These are phyloP conservation scores for Avena eriantha DNA, from an alignment of 176 grass and related monocot genomes.

Conservation along the genomic window DNA sequence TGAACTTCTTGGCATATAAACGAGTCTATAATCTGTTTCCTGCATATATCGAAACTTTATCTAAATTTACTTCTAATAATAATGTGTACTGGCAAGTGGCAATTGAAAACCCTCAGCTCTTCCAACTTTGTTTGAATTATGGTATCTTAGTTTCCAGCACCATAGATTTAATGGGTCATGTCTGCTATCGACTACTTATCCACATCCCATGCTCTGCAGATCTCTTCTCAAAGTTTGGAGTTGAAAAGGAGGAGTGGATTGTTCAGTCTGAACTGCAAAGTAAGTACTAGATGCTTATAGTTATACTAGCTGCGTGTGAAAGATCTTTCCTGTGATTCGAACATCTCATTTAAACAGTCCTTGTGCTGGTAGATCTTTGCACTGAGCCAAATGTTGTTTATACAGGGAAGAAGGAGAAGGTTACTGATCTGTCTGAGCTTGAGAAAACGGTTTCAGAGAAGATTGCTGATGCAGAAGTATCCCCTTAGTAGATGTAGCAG, in stretches of 20 bases:
- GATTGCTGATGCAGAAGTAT: constrained; percentile 77
- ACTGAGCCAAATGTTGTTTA: neutral
- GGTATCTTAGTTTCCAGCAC: neutral
- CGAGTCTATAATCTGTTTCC: neutral
- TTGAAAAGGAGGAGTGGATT: constrained; percentile 83
- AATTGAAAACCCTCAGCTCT: neutral
- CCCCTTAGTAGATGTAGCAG: constrained; percentile 84
- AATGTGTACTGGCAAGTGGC: neutral
- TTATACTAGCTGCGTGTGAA: neutral
- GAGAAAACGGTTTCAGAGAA: constrained; percentile 76
- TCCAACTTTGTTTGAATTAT: neutral
- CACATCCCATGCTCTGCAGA: constrained; percentile 49
- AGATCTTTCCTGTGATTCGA: neutral
- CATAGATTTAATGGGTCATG: neutral
- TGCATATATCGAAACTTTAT: neutral
- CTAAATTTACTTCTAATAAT: neutral
- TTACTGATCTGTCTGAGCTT: constrained; percentile 70
- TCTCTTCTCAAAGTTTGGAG: constrained; percentile 87
- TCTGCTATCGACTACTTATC: neutral
- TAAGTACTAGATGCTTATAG: constrained; percentile 56
- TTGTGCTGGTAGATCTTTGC: neutral
- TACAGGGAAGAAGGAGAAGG: constrained; percentile 88
- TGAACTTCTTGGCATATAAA: neutral
- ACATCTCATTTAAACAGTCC: constrained; percentile 25
- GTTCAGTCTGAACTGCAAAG: constrained; percentile 79